phyloP scores from a whole-genome alignment of 371 early-diverging fungal species.

The Syncephalastrum monosporum region DNA sequence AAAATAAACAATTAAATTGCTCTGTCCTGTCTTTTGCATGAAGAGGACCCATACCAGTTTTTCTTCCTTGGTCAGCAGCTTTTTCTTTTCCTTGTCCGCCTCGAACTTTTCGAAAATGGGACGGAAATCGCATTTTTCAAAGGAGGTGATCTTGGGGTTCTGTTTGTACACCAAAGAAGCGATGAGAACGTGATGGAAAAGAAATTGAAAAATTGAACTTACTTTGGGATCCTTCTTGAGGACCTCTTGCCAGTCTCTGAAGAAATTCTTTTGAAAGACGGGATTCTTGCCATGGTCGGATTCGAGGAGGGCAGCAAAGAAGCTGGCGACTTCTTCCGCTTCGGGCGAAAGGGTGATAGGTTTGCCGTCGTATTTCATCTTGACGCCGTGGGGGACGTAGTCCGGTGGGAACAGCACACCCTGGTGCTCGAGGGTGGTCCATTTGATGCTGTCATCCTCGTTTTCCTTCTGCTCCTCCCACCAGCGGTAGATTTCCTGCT shows the following conservation, averaged over 20 bases:
- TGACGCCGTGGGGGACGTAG: conserved; percentile 89
- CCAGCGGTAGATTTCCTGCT: conserved; percentile 43
- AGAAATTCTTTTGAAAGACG: conserved; percentile 90
- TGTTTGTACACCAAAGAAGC: conserved; percentile 16
- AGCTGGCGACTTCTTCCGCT: conserved; percentile 94
- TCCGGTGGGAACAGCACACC: conserved; percentile 93
- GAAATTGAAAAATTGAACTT: conserved; percentile 13
- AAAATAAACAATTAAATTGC: neutral
- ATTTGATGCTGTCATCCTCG: conserved; percentile 64
- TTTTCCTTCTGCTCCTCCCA: conserved; percentile 61
- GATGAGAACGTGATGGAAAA: neutral
- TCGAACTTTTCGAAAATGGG: conserved; percentile 83
- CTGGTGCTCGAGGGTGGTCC: conserved; percentile 86
- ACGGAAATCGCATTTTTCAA: conserved; percentile 88
- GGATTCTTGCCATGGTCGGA: conserved; percentile 86
- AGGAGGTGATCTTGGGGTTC: conserved; percentile 74
- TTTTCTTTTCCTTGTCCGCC: conserved; percentile 75
- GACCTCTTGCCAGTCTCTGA: conserved; percentile 77
- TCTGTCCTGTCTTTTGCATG: neutral
- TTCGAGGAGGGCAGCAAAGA: conserved; percentile 86
- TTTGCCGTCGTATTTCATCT: conserved; percentile 85
- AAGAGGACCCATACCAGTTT: conserved; percentile 56
- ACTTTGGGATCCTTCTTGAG: conserved; percentile 66
- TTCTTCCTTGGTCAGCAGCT: conserved; percentile 87
- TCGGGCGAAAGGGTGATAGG: conserved; percentile 72